Evolutionary conservation across 192 early-diverging fungal species (phyloP).

Genomic region (Linnemannia elongata): DNA sequence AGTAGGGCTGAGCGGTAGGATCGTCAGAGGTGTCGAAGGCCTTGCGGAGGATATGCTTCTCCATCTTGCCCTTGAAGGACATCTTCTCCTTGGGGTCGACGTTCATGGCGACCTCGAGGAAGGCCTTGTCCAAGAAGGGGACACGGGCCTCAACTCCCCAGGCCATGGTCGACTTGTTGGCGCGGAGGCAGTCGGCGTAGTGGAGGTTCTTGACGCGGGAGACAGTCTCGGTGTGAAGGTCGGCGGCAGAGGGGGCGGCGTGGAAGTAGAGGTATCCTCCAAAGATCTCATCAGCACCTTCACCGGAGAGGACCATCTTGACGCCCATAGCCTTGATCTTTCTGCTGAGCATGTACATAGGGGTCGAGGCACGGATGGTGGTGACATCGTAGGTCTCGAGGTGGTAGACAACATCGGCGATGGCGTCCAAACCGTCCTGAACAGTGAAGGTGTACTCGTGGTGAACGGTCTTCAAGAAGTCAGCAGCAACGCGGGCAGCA

Average conservation of each 20-base stretch:
- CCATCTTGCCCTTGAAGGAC: constrained; percentile 82
- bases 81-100: constrained; percentile 89
- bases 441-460: constrained; percentile 97
- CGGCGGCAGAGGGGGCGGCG: constrained; percentile 83
- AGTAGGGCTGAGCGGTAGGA: constrained; percentile 77
- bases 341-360: constrained; percentile 98
- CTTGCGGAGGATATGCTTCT: constrained; percentile 95
- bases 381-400: constrained; percentile 99
- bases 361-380: constrained; percentile 97
- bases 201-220: constrained; percentile 97
- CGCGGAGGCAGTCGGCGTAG: constrained; percentile 95
- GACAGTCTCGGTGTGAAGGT: constrained; percentile 93
- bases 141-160: constrained; percentile 99
- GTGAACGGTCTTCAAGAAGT: constrained; percentile 92
- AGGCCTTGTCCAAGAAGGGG: constrained; percentile 95
- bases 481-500: constrained; percentile 91
- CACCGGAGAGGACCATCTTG: constrained; percentile 99
- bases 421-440: constrained; percentile 95
- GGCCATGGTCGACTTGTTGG: constrained; percentile 99
- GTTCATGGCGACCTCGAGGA: constrained; percentile 94
- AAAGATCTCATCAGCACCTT: constrained; percentile 97
- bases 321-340: constrained; percentile 99
- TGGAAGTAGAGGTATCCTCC: constrained; percentile 99
- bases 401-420: constrained; percentile 96
- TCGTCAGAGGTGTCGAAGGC: constrained; percentile 94